These are phyloP conservation scores for Hydnum rufescens DNA, from an alignment of 768 basidiomycete species.

Conservation along the genomic window DNA sequence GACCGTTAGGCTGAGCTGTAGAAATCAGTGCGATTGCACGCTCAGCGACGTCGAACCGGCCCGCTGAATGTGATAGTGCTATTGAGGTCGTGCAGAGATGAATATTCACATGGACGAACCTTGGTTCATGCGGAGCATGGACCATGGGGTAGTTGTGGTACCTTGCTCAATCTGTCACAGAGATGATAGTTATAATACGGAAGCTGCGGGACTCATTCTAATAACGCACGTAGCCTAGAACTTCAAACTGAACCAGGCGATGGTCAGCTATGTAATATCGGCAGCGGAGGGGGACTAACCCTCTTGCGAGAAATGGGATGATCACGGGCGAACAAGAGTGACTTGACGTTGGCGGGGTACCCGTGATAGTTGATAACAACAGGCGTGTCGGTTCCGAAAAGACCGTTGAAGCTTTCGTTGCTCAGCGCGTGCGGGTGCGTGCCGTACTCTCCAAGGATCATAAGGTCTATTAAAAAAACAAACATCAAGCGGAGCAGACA, in stretches of 20 bases:
- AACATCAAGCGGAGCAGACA: not conserved
- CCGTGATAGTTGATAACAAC: conserved; percentile 76
- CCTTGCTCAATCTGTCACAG: conserved; percentile 18
- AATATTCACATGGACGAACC: conserved; percentile 3
- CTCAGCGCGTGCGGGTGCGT: conserved; percentile 58
- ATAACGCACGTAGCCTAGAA: conserved; percentile 13
- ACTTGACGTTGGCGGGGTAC: conserved; percentile 52
- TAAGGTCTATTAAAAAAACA: conserved; percentile 30
- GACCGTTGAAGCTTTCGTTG: conserved; percentile 36
- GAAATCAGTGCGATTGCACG: conserved; percentile 18
- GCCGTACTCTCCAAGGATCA: conserved; percentile 55
- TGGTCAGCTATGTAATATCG: not conserved
- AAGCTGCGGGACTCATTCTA: not conserved
- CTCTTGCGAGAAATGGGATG: conserved; percentile 7
- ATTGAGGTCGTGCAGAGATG: conserved; percentile 11
- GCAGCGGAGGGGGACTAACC: too few species aligned
- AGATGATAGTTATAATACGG: not conserved
- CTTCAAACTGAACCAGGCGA: conserved; percentile 14
- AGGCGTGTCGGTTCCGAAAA: conserved; percentile 52
- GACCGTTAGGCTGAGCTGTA: conserved; percentile 12
- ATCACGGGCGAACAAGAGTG: conserved; percentile 36
- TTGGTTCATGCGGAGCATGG: conserved; percentile 16
- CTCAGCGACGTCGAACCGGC: conserved; percentile 19
- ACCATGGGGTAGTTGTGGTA: conserved; percentile 60
- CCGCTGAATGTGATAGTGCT: conserved; percentile 11